phyloP scores from a whole-genome alignment of 768 basidiomycete genomes.

The Tylopilus balloui region DNA sequence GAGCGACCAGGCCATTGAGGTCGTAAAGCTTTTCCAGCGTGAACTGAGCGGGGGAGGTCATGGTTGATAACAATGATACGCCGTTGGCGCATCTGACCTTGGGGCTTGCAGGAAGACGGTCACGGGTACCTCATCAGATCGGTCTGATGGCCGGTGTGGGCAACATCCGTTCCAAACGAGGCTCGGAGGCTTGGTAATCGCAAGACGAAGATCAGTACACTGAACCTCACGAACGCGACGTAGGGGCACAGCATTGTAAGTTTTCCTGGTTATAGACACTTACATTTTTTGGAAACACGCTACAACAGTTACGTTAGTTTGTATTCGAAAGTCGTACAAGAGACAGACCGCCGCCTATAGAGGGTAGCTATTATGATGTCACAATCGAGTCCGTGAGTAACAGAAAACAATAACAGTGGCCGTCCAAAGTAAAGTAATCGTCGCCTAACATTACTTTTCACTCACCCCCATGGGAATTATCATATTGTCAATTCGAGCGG shows the following conservation, averaged over 20 bases:
- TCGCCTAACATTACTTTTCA: constrained; percentile 2
- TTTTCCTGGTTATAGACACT: too few relatives aligned
- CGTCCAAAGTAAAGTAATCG: constrained; percentile 3
- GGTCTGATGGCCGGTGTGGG: not conserved
- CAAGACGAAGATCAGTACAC: not conserved
- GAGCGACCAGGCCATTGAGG: constrained; percentile 52
- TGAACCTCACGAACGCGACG: too few relatives aligned
- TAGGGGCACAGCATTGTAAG: too few relatives aligned
- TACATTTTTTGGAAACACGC: not conserved
- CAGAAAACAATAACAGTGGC: constrained; percentile 1
- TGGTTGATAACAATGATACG: constrained; percentile 5
- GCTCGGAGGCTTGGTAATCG: not conserved
- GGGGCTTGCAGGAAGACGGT: not conserved
- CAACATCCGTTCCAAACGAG: not conserved
- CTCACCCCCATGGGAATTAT: constrained; percentile 7
- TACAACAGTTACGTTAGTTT: constrained; percentile 4
- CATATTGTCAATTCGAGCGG: constrained; percentile 12
- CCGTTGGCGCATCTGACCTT: too few relatives aligned
- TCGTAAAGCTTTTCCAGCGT: constrained; percentile 37
- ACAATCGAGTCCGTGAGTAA: not conserved
- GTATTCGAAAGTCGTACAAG: not conserved
- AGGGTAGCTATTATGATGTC: not conserved
- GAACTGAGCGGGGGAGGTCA: constrained; percentile 23
- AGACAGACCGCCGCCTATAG: constrained; percentile 6
- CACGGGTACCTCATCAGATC: not conserved